A percentile compares a stretch with the other conserved stretches of the same genome.
These are phyloP conservation scores for Dothideomycetes sp. DNA, from an alignment of 2,329 filamentous ascomycete species.

Conservation along the genomic window DNA sequence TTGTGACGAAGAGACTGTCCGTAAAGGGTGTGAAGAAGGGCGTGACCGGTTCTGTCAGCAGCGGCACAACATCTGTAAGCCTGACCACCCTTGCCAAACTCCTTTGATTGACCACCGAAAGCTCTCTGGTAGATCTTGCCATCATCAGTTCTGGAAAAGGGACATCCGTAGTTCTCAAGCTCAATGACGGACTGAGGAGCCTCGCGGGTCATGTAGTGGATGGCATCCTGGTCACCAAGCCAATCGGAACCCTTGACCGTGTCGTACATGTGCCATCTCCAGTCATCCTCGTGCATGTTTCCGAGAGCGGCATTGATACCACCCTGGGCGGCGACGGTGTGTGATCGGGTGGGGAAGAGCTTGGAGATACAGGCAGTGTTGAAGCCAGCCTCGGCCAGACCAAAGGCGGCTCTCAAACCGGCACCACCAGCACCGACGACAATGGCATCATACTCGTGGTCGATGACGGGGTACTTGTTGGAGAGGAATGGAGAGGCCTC, in stretches of 20 bases:
- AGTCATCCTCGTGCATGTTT: constrained; percentile 98
- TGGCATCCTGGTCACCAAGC: constrained; percentile 94
- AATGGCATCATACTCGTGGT: constrained; percentile 97
- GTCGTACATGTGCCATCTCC: constrained; percentile 99
- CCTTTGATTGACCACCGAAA: constrained; percentile 93
- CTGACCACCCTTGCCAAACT: constrained; percentile 93
- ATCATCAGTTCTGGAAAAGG: constrained; percentile 92
- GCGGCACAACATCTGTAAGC: constrained; percentile 96
- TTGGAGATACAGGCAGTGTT: constrained; percentile 81
- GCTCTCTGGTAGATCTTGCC: constrained; percentile 98
- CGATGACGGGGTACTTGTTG: constrained; percentile 91
- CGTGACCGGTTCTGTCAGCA: constrained; percentile 92
- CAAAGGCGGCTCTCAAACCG: constrained; percentile 72
- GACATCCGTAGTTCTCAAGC: constrained; percentile 94
- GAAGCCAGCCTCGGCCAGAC: constrained; percentile 78
- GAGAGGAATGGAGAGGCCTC: constrained; percentile 80
- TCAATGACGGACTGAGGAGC: constrained; percentile 85
- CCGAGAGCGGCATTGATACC: constrained; percentile 82
- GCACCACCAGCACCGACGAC: constrained; percentile 80
- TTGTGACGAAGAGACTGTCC: constrained; percentile 94
- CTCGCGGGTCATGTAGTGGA: constrained; percentile 97
- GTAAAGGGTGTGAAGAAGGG: constrained; percentile 95
- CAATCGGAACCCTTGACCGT: constrained; percentile 97
- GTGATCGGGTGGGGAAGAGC: constrained; percentile 75
- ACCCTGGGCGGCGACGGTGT: constrained; percentile 67